Conservation (phyloP, 345 rosid genomes). For the Gossypium australe region DNA sequence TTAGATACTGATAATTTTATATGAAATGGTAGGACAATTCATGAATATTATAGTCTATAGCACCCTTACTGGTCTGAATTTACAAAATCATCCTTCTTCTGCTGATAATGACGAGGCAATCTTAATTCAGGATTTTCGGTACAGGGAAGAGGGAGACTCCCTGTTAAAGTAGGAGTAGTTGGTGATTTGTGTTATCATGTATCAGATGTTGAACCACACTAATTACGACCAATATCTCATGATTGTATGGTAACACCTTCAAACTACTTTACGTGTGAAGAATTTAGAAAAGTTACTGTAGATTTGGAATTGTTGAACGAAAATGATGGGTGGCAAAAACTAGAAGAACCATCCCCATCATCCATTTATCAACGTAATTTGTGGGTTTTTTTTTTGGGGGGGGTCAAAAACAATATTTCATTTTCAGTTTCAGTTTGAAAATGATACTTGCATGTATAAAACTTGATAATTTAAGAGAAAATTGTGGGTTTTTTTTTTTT, state of each 20-base stretch:
- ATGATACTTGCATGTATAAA: neutral
- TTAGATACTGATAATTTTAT: too few species aligned
- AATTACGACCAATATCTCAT: neutral
- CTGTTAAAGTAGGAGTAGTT: too few species aligned
- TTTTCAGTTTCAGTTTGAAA: slow-evolving; percentile 2
- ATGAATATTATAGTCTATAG: neutral
- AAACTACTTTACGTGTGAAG: neutral
- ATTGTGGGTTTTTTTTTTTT: neutral
- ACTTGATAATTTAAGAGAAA: slow-evolving; percentile 1
- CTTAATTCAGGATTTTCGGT: too few species aligned
- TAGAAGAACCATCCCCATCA: neutral
- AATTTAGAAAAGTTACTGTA: neutral
- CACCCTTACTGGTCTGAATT: neutral
- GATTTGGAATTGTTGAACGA: neutral
- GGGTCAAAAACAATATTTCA: neutral
- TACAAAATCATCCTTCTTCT: too few species aligned
- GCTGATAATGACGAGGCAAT: too few species aligned
- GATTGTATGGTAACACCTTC: neutral
- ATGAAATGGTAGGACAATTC: neutral
- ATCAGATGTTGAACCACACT: neutral
- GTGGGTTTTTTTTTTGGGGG: neutral
- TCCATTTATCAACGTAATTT: neutral
- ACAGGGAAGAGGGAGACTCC: too few species aligned
- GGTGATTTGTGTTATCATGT: too few species aligned
- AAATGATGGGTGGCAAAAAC: neutral